Evolutionary conservation across 495 filamentous ascomycete genomes (phyloP).

Genomic region (Aspergillus baeticus): DNA sequence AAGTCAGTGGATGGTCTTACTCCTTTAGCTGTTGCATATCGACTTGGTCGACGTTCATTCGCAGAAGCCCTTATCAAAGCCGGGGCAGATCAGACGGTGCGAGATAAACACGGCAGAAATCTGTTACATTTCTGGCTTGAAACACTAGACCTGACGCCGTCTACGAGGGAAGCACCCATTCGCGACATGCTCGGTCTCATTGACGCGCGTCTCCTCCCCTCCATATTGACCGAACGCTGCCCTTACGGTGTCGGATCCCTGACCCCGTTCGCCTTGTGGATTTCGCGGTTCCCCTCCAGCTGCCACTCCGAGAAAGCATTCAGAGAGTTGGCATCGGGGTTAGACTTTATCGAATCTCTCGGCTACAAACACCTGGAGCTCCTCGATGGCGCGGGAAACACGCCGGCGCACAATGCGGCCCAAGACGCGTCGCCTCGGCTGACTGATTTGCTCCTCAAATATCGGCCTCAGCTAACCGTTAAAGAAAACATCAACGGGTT

Average conservation of each 20-base stretch:
- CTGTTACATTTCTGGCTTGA: conserved; percentile 56
- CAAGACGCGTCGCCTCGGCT: conserved; percentile 31
- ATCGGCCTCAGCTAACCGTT: conserved; percentile 55
- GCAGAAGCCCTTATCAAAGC: conserved; percentile 58
- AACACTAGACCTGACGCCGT: background rate
- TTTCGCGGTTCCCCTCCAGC: conserved; percentile 15
- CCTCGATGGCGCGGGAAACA: conserved; percentile 66
- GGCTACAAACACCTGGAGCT: conserved; percentile 53
- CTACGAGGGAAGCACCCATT: conserved; percentile 11
- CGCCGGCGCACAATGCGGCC: conserved; percentile 58
- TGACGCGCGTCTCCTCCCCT: conserved; percentile 44
- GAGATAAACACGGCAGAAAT: conserved; percentile 53
- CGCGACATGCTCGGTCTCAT: conserved; percentile 50
- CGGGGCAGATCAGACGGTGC: conserved; percentile 62
- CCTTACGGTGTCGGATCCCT: conserved; percentile 34
- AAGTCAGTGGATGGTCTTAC: conserved; percentile 56
- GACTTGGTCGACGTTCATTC: conserved; percentile 46
- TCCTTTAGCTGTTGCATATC: conserved; percentile 59
- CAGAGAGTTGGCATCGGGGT: background rate
- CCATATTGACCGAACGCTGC: conserved; percentile 48
- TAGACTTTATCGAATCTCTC: conserved; percentile 45
- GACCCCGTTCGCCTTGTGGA: conserved; percentile 48
- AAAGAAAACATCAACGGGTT: conserved; percentile 69
- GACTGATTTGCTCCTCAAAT: conserved; percentile 49
- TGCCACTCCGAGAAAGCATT: background rate